A percentile compares a stretch with the other conserved stretches of the same genome.
phyloP scores from a whole-genome alignment of 768 basidiomycete genomes.

The Russula vinacea region DNA sequence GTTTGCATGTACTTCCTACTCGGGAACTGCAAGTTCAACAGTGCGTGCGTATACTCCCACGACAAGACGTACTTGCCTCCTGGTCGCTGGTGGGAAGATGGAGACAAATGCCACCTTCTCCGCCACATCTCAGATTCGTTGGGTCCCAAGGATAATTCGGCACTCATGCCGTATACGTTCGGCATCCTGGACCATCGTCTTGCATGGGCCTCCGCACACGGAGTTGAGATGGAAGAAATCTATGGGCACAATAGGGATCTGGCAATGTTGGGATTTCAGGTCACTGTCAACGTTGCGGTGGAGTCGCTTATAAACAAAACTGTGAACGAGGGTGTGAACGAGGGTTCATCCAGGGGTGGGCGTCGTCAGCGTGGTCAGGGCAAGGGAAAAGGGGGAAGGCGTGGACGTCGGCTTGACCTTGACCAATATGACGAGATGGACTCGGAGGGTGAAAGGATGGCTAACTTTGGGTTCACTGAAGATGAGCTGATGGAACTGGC shows the following conservation, averaged over 20 bases:
- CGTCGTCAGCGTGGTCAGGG: background rate
- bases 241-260: background rate
- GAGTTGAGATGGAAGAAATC: conserved; percentile 7
- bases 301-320: background rate
- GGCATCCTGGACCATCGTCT: conserved; percentile 11
- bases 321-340: background rate
- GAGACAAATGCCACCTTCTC: background rate
- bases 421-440: conserved; percentile 8
- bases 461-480: conserved; percentile 38
- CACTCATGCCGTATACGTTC: conserved; percentile 13
- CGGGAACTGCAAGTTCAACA: conserved; percentile 40
- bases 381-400: background rate
- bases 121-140: background rate
- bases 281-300: background rate
- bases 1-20: conserved; percentile 47
- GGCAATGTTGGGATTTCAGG: background rate
- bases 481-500: conserved; percentile 39
- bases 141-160: background rate
- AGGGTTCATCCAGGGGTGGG: background rate
- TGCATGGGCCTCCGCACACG: conserved; percentile 5
- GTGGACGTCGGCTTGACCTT: background rate
- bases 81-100: conserved; percentile 47
- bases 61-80: conserved; percentile 44
- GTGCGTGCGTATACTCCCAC: conserved; percentile 50
- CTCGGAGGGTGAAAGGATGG: conserved; percentile 29